Evolutionary conservation across 2,329 filamentous ascomycete species (phyloP).

Genomic region (Alternaria tenuissima): DNA sequence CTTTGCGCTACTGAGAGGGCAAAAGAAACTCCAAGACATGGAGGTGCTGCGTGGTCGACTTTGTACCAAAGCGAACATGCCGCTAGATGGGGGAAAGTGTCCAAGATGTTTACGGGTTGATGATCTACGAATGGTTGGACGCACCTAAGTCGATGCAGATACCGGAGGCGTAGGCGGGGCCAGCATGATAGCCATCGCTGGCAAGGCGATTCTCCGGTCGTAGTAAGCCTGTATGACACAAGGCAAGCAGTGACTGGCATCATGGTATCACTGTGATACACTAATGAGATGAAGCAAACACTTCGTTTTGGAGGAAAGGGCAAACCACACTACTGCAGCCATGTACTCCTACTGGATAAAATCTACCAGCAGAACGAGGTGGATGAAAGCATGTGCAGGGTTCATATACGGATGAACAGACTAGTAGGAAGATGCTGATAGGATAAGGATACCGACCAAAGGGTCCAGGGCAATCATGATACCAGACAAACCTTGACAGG

Average conservation of each 20-base stretch:
- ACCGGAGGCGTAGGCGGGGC: neutral
- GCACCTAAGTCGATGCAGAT: neutral
- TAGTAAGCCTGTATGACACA: slow-evolving; percentile 1
- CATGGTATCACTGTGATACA: slow-evolving; percentile 2
- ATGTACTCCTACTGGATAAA: neutral
- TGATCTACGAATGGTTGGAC: neutral
- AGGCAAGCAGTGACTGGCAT: slow-evolving; percentile 2
- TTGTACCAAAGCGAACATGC: slow-evolving; percentile 4
- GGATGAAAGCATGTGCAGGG: neutral
- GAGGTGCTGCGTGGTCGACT: neutral
- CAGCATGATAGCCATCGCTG: neutral
- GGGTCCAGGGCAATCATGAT: neutral
- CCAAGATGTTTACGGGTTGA: neutral
- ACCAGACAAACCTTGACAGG: neutral
- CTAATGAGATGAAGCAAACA: slow-evolving; percentile 10
- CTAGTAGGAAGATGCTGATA: neutral
- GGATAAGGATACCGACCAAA: neutral
- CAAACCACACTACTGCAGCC: neutral
- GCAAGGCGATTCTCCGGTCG: neutral
- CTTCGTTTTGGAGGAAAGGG: neutral
- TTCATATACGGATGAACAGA: neutral
- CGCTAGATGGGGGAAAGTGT: neutral
- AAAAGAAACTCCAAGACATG: neutral
- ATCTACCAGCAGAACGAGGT: neutral
- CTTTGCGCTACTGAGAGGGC: slow-evolving; percentile 1